Base-by-base conservation (phyloP, 176 grass and related monocot species). In the Oryza nivara region DNA sequence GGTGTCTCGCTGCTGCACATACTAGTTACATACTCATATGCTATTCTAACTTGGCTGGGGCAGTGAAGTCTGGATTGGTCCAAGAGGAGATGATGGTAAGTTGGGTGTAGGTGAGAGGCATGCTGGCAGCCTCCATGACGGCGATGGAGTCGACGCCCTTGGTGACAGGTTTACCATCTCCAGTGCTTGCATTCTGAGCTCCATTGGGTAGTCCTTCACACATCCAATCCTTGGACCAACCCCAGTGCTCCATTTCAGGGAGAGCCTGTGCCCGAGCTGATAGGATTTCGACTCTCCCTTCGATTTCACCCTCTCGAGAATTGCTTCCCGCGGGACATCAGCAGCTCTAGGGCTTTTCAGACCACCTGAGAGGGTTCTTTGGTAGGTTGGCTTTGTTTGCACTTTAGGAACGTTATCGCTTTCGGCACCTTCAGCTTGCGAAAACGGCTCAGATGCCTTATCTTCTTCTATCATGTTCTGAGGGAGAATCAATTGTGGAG, bases 141-240 rank as follows among this genome's bases (percentile, higher is more conserved):
- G 17, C 0, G 87, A 81, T 45, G 79, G 69, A 58, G 65, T 85
- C 7, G 64, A 47, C 9, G 77, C 35, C 66, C 93, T 90, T 19
- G 96, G 96, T 1, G 91, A 94, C 30, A 99, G 91, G 46, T 88
- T 61, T 20, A 95, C 88, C 70, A 96, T 96, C 89, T 99, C 89
- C 17, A 99, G 79, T 7, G 93, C 96, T 68, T 92, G 91, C n/a
- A 77, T 68, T 71, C 93, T 91, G 61, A 99, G 87, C 85, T 96
- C 81, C 69, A 89, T 44, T 28, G 93, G 96, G 52, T 92, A 96
- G 67, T 99, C 97, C n/a, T 86, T 89, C 23, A 96, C 89, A 25
- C 97, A 99, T 70, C 93, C 97, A 45, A 99, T 99, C 70, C 97
- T 95, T 9, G 97, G 97, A 80, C 97, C 97, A 38, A 54, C 79